Evolutionary conservation across 2,329 filamentous ascomycete genomes (phyloP), one percentile per base, ranked within the genome.

Genomic region (Colletotrichum navitas): DNA sequence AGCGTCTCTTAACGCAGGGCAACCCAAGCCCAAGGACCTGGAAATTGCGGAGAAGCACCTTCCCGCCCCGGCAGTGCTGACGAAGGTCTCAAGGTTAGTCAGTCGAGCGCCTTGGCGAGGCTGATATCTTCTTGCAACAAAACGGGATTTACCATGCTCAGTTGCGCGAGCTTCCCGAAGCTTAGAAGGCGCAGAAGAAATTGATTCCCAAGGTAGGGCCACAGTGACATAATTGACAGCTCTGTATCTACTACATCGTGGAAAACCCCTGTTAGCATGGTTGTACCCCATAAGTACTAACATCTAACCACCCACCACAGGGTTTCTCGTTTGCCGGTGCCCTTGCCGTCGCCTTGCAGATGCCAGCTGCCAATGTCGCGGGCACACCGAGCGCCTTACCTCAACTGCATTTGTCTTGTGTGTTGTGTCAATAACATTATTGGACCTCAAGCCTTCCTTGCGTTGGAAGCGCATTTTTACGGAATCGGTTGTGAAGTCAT

Each of bases 321-420:
- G 66, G 79, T 36, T 76, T 82, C 0, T 79, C 82, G 0, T 86
- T 81, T 60, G 84, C 86, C 4, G 82, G 82, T 8, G 63, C 70
- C 18, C 77, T 89, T 7, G 86, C 88, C 0, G 79, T 89, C 0
- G 85, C 86, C 0, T 80, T 89, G 18, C 87, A 87, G 70, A 82
- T 87, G 78, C 85, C 85, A 0, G 82, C 84, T 0, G 79, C 82
- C 1, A n/a, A n/a, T n/a, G n/a, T n/a, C n/a, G n/a, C n/a, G n/a
- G n/a, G n/a, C n/a, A n/a, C n/a, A n/a, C n/a, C n/a, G n/a, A n/a
- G n/a, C n/a, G n/a, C n/a, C n/a, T n/a, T n/a, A n/a, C n/a, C n/a
- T n/a, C n/a, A n/a, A n/a, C n/a, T n/a, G n/a, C n/a, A n/a, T n/a
- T n/a, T n/a, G n/a, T n/a, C n/a, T n/a, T n/a, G n/a, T n/a, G n/a